Conservation (phyloP, 441 rosid species). For the Aleurites moluccanus region DNA sequence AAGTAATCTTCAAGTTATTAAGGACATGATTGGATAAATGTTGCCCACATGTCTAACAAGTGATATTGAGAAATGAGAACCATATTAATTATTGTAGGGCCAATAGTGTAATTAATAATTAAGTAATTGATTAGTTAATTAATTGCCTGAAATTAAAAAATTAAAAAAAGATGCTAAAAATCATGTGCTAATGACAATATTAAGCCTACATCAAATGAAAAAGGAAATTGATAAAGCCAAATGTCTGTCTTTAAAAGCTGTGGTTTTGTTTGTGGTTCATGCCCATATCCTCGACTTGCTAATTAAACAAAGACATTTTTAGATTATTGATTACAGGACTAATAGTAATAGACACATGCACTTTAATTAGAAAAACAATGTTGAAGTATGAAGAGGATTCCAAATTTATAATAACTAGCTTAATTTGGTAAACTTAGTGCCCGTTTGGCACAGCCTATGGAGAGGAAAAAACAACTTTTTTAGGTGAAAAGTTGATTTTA, state of each 20-base stretch:
- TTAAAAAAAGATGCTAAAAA: neutral
- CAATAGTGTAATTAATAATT: no score
- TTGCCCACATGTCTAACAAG: neutral
- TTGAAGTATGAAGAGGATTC: no score
- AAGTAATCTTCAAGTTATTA: neutral
- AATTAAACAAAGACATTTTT: neutral
- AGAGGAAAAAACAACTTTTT: no score
- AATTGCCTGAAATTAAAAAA: no score
- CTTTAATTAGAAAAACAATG: neutral
- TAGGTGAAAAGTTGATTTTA: no score
- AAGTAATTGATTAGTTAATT: no score
- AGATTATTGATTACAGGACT: neutral
- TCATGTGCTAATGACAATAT: neutral
- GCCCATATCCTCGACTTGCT: neutral
- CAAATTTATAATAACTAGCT: no score
- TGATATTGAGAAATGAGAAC: no score
- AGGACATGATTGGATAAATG: neutral
- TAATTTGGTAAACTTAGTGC: no score
- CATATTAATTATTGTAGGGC: no score
- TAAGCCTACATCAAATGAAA: neutral
- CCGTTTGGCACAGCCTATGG: no score
- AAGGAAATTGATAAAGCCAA: neutral
- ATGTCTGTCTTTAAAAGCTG: conserved; percentile 9
- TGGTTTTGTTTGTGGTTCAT: neutral
- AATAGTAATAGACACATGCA: no score